These are phyloP conservation scores for Microbotryum saponariae DNA, from an alignment of 1,284 basidiomycete genomes.

Conservation along the genomic window DNA sequence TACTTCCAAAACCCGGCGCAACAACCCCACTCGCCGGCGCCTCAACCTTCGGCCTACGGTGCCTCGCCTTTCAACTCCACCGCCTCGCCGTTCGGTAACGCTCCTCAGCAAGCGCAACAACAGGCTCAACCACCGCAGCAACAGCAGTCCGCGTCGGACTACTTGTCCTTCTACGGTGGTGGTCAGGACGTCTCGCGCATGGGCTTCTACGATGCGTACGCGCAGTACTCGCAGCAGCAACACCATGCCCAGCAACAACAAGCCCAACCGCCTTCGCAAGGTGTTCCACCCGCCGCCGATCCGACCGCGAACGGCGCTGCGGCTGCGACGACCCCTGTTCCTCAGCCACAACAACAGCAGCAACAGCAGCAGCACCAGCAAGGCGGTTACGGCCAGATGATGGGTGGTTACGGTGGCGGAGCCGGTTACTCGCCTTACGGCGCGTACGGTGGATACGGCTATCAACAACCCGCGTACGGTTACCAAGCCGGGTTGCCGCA, in stretches of 20 bases:
- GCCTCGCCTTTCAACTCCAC: background rate
- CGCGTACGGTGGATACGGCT: too few relatives aligned
- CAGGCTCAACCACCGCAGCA: constrained; percentile 14
- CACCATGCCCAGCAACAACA: constrained; percentile 16
- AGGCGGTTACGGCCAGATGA: too few relatives aligned
- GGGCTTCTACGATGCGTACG: constrained; percentile 31
- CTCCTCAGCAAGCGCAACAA: too few relatives aligned
- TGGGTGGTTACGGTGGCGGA: too few relatives aligned
- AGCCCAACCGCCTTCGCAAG: background rate
- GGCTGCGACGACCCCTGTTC: too few relatives aligned
- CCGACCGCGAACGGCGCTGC: too few relatives aligned
- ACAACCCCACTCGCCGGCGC: constrained; percentile 29
- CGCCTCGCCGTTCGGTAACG: too few relatives aligned
- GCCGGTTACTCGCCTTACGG: too few relatives aligned
- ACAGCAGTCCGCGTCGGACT: constrained; percentile 21
- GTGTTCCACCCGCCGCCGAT: background rate
- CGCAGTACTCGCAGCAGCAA: constrained; percentile 11
- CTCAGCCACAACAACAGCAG: too few relatives aligned
- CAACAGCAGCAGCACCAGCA: too few relatives aligned
- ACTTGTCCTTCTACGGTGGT: constrained; percentile 28
- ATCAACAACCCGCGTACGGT: too few relatives aligned
- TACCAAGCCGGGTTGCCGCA: too few relatives aligned
- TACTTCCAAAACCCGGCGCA: constrained; percentile 30
- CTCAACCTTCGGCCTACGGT: constrained; percentile 8
- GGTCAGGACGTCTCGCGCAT: constrained; percentile 19